These are phyloP conservation scores for Anisodus acutangulus DNA, from an alignment of 257 asterid species.

Conservation along the genomic window DNA sequence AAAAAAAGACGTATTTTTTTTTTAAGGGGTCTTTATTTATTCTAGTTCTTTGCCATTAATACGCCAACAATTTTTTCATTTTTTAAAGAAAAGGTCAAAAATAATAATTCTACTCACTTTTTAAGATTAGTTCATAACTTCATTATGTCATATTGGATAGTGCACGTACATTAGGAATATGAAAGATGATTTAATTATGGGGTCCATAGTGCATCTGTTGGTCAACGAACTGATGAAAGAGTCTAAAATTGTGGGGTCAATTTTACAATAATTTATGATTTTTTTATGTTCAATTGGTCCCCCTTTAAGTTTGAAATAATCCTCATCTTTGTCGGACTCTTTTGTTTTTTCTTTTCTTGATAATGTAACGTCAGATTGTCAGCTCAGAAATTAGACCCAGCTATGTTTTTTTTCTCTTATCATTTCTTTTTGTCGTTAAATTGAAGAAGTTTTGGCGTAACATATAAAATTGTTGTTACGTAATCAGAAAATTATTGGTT, in stretches of 20 bases:
- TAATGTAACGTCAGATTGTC: neutral
- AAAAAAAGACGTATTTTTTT: neutral
- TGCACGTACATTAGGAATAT: conserved; percentile 27
- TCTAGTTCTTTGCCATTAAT: neutral
- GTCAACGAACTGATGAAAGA: conserved; percentile 37
- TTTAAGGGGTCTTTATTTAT: neutral
- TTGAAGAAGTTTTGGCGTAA: too few relatives aligned
- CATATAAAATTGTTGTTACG: too few relatives aligned
- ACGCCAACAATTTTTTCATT: neutral
- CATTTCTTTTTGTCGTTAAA: too few relatives aligned
- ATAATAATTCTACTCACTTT: neutral
- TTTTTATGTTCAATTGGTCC: conserved; percentile 22
- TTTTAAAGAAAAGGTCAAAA: neutral
- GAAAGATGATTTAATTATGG: conserved; percentile 5
- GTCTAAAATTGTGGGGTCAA: conserved; percentile 27
- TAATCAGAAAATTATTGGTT: too few relatives aligned
- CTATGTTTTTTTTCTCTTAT: neutral
- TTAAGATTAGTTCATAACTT: neutral
- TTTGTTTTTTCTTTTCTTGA: neutral
- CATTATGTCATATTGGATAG: conserved; percentile 23
- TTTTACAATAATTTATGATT: neutral
- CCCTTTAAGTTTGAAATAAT: conserved; percentile 22
- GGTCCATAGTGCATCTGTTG: conserved; percentile 35
- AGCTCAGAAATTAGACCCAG: conserved; percentile 14
- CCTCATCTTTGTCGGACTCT: conserved; percentile 31